Base-by-base conservation (phyloP, 2,329 filamentous ascomycete genomes). In the Aspergillus sp. region DNA sequence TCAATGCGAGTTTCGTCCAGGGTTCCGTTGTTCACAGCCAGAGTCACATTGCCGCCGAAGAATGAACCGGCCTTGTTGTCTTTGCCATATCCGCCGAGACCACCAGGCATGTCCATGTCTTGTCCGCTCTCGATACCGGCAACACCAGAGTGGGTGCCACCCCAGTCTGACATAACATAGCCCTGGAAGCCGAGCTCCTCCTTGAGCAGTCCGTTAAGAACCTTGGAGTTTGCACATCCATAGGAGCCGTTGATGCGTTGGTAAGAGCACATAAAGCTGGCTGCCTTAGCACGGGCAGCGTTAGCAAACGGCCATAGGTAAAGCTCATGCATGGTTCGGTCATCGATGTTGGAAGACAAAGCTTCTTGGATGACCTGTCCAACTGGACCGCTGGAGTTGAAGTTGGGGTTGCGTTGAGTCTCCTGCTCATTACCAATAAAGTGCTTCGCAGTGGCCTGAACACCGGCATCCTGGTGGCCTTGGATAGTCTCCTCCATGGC, bases 261-360 rank as follows among this genome's bases (percentile, higher is more conserved):
- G 64, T 78, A 78, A 7, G 60, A 71, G 67, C 80, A 81, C 79
- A 82, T 82, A 17, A 80, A 65, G 7, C 74, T 75, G 12, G 75
- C 69, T 3, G 89, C 86, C 11, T 88, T 87, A 8, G 88, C 88
- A 55, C 80, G 80, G 53, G 91, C 83, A 1, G 87, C 87, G 67
- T 92, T 88, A 24, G 84, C 87, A 47, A 54, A 54, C 21, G 52
- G 52, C 52, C 52, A 54, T 8, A 54, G 21, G 44, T 54, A 54
- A 4, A 91, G 73, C 71, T 92, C 90, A 66, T 91, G 89, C 69
- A 91, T 77, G 1, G 89, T 88, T 61, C 88, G 84, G 71, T 92
- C 90, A 58, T 90, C 88, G 17, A 90, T 79, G 64, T 88, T 89
- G 35, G 66, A 66, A 14, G 62, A 67, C 82, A 67, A 56, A 2